phyloP scores from a whole-genome alignment of 768 basidiomycete species.

The Naematelia aurantialba region DNA sequence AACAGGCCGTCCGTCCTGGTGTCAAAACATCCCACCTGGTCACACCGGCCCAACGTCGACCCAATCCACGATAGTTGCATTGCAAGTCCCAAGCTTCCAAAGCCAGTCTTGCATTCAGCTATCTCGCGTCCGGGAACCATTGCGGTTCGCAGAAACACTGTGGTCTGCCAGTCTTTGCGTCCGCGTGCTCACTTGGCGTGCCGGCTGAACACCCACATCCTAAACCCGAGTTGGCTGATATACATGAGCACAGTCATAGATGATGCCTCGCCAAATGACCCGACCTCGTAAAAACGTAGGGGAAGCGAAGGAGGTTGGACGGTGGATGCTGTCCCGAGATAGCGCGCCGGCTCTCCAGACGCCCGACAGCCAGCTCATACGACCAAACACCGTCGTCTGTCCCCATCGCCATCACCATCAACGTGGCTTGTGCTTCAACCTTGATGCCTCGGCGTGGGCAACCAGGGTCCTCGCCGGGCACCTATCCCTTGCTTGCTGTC shows the following conservation, averaged over 20 bases:
- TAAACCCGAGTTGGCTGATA: constrained; percentile 57
- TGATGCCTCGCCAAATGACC: constrained; percentile 58
- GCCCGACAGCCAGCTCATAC: no score
- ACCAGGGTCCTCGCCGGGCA: no score
- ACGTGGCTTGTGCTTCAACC: no score
- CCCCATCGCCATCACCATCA: no score
- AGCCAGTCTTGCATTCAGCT: constrained; percentile 52
- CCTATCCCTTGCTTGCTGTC: no score
- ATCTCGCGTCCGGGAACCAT: constrained; percentile 67
- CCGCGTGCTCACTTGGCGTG: neutral
- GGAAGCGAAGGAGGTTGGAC: constrained; percentile 66
- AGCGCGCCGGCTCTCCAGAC: no score
- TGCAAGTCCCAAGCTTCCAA: neutral
- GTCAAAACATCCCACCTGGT: no score
- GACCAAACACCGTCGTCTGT: no score
- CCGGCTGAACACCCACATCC: constrained; percentile 53
- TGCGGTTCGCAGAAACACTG: constrained; percentile 56
- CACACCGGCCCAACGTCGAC: no score
- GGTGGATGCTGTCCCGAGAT: constrained; percentile 57
- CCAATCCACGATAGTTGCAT: no score
- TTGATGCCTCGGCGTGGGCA: no score
- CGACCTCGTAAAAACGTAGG: constrained; percentile 51
- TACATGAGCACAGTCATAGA: constrained; percentile 62
- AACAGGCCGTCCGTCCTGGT: no score
- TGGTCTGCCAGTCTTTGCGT: constrained; percentile 14